Evolutionary conservation across 768 basidiomycete genomes (phyloP).

Genomic region (Tubosaeta sp.): DNA sequence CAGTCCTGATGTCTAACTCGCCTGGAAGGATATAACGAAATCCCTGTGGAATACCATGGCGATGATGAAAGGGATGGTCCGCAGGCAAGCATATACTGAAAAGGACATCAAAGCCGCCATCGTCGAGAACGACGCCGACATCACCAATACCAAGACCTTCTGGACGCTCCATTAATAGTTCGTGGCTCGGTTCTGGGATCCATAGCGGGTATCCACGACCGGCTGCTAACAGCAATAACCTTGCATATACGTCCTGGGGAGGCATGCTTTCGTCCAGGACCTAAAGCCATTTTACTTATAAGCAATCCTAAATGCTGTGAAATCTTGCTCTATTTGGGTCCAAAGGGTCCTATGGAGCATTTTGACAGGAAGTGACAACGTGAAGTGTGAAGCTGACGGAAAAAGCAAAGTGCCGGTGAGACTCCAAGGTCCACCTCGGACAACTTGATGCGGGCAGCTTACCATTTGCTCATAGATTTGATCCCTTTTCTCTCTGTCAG

Average conservation of each 20-base stretch:
- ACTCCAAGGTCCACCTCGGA: no score
- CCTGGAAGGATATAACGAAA: conserved; percentile 18
- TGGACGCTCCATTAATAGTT: conserved; percentile 16
- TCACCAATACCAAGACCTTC: conserved; percentile 34
- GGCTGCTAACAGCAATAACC: conserved; percentile 1
- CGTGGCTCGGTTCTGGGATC: conserved; percentile 27
- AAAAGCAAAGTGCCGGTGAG: no score
- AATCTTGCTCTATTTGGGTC: no score
- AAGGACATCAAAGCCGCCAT: conserved; percentile 34
- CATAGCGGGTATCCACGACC: conserved; percentile 32
- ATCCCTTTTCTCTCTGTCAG: no score
- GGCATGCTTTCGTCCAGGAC: not conserved
- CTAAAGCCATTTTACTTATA: not conserved
- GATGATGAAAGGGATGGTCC: conserved; percentile 18
- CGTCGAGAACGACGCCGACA: conserved; percentile 27
- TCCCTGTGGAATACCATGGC: conserved; percentile 19
- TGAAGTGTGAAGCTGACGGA: no score
- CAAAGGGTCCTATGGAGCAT: no score
- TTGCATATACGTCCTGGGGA: conserved; percentile 17
- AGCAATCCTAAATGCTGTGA: no score
- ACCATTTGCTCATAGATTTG: no score
- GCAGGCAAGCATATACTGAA: conserved; percentile 35
- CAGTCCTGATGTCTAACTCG: conserved; percentile 7
- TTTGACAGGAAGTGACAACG: no score
- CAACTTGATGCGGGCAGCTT: no score